Evolutionary conservation across 148 eudicot genomes (phyloP).

Genomic region (Rhododendron griersonianum): DNA sequence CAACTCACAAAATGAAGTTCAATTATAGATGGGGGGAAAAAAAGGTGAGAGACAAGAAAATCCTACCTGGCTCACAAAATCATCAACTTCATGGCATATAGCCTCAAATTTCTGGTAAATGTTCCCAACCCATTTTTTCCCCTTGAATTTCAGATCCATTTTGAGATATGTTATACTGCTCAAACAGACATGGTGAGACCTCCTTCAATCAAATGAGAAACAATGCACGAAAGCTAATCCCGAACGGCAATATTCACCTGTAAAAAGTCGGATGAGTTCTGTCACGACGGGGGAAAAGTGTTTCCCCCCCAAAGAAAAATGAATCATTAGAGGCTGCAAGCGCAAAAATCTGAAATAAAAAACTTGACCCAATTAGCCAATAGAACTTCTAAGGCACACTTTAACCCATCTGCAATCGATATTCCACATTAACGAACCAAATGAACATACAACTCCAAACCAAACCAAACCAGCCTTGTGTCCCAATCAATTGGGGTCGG

Average conservation of each 20-base stretch:
- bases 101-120: conserved; percentile 46
- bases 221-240: conserved; percentile 3
- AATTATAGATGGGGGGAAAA: not conserved
- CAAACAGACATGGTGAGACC: conserved; percentile 5
- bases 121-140: conserved; percentile 36
- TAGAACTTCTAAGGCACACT: not conserved
- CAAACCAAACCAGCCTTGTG: too few relatives aligned
- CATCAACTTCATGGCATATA: conserved; percentile 56
- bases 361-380: not conserved
- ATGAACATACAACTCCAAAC: not conserved
- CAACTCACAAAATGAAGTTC: not conserved
- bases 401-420: not conserved
- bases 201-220: conserved; percentile 9
- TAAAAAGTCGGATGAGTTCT: conserved; percentile 8
- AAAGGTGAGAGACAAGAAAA: not conserved
- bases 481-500: too few relatives aligned
- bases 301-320: not conserved
- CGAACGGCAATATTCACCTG: conserved; percentile 15
- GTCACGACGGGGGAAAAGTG: not conserved
- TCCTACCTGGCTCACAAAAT: conserved; percentile 37
- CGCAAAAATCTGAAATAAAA: not conserved
- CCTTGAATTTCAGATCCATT: conserved; percentile 31
- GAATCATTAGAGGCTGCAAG: not conserved
- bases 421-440: not conserved
- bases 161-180: conserved; percentile 5